Evolutionary conservation across 2,329 filamentous ascomycete species (phyloP), one percentile per base, ranked within the genome.

Genomic region (Talaromyces sp.): DNA sequence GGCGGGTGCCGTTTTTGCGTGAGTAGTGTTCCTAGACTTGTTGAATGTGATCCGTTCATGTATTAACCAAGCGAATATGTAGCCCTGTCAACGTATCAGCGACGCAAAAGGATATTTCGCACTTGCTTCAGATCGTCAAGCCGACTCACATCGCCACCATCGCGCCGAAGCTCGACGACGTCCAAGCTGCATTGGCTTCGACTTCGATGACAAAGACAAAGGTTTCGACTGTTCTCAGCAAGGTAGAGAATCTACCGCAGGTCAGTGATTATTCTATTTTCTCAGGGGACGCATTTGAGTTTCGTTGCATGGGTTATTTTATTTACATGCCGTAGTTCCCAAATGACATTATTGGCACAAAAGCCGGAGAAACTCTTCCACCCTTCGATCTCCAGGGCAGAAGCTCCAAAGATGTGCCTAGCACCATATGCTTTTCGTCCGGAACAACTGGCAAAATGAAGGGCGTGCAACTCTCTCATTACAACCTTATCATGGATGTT

Each of bases 381-480:
- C 67, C 70, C 2, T 70, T 68, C 60, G 68, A 70, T 49, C 69
- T 73, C 5, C 45, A 65, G 15, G 69, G 69, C 0, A 69, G 60
- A 61, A 68, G 58, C 51, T 63, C 70, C 22, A 70, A 69, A 59
- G 67, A 70, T 29, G 64, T 67, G 2, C 63, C 68, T 11, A 70
- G 68, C 65, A 69, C 69, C 2, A 70, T 70, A 36, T 70, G 69
- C 0, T 96, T 95, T 75, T 91, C 88, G 61, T 91, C 88, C 11
- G 92, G 92, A 15, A 96, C 92, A 0, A 96, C 92, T 0, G 92
- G 92, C 0, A 80, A 91, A 59, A 91, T 92, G 1, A 96, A 96
- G 76, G 92, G 92, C 10, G 92, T 96, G 17, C 89, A 90, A 84
- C 82, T 96, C 29, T 89, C 86, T 1, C 92, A 96, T 77, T 76